Evolutionary conservation across 2,329 filamentous ascomycete species (phyloP), one percentile per base, ranked within the genome.

Genomic region (Fusarium anthophilum): DNA sequence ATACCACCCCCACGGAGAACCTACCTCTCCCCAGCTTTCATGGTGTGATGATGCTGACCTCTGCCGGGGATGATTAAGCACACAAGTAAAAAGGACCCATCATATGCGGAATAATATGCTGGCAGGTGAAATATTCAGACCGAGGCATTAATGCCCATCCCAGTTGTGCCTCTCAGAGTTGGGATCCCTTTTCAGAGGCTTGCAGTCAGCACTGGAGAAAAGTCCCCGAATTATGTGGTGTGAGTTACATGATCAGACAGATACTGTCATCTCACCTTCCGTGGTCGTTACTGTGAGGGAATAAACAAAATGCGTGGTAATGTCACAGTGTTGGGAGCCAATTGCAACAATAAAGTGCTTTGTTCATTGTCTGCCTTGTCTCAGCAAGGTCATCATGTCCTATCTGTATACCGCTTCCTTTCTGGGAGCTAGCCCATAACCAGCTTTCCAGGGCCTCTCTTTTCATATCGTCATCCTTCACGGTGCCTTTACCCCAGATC

Each of bases 361-460:
- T 50, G 22, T 61, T 61, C 44, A 60, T 54, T 57, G 56, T 56
- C 39, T 37, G 61, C 56, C 60, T 66, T 61, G 57, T 56, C 66
- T 68, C 60, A 44, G 63, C 63, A 68, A 66, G 59, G 39, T 37
- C 38, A n/a, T 65, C 41, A 55, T 70, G 57, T 73, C 59, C 58
- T 67, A 69, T 69, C 50, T 60, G 64, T 62, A 45, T 67, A 35
- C 43, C 57, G 41, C 63, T 43, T 68, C 63, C 65, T 60, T 50
- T 61, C 62, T 60, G 59, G 78, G 76, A 79, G 70, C 78, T 80
- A 76, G 76, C 78, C 78, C 75, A 73, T 79, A 63, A 38, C 64
- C 76, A 75, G 71, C 71, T 79, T 79, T 75, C 78, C 72, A 76
- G 78, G 80, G 77, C 78, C 71, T 73, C 65, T 65, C 68, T 59